Evolutionary conservation across 2,329 filamentous ascomycete species (phyloP), one percentile per base, ranked within the genome.

Genomic region (Neopestalotiopsis sp.): DNA sequence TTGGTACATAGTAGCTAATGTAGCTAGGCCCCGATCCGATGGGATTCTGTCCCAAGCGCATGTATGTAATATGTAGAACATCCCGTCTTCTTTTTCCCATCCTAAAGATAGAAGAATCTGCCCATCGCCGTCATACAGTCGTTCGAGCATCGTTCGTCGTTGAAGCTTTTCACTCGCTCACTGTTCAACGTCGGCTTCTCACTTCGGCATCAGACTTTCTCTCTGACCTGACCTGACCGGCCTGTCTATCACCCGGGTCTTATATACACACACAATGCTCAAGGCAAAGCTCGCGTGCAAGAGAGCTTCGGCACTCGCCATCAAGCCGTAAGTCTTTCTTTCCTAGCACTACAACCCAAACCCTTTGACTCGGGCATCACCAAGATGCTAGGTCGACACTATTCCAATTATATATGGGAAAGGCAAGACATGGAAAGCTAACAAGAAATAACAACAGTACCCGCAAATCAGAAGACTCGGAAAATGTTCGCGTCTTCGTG

Each of bases 401-500:
- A 6, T 38, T 38, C 10, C 34, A 38, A 10, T 38, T 7, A 38
- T 38, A 38, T 2, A 38, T 10, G 6, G 10, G 34, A 10, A 38
- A 38, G 32, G 13, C 13, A 17, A 59, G 20, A 28, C 13, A 28
- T 59, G 24, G 13, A 59, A 65, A 24, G 30, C 57, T 65, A 61
- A 68, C 56, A 34, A 12, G 24, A 13, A 65, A 56, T 30, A 53
- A 56, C 42, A 61, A 70, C 42, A 76, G 71, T 32, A 68, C 72
- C 67, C 65, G 67, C 30, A 71, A 73, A 4, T 71, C 74, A 40
- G 73, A 76, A 53, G 72, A 70, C 30, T 71, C 74, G 42, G 73
- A 76, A 56, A 73, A 70, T 30, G 75, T 79, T 49, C 76, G 74
- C 30, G 70, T 81, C 28, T 53, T 79, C 28, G 77, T 81, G 53